Base-by-base conservation (phyloP, 2,329 filamentous ascomycete genomes). In the Ceratocystis colombiana region DNA sequence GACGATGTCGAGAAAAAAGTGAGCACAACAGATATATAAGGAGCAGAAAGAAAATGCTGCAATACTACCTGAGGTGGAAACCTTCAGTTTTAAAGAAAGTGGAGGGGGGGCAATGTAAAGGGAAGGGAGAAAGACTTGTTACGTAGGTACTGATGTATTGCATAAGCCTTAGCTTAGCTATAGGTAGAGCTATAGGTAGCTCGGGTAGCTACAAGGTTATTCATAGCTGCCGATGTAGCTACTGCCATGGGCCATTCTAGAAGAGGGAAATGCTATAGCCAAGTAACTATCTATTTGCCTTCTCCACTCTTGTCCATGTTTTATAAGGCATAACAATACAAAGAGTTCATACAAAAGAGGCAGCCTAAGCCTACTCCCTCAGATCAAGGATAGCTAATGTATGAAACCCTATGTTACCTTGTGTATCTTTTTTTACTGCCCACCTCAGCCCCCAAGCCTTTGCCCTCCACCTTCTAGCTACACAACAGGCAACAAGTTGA, bases 71-170 rank as follows among this genome's bases (percentile, higher is more conserved):
- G 57, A 65, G 64, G 64, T 53, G 64, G 64, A 59, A 45, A 65
- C 30, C 10, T 61, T 45, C 22, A 48, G 44, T 46, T 66, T 62
- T 66, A 62, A 62, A 44, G 33, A 62, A 41, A 25, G 61, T 41
- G 46, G 17, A 30, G 48, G 46, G 28, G 44, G 28, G 59, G 15
- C 28, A 33, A 57, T 62, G 50, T 46, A 45, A 61, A 62, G 25
- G 45, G 22, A 62, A 62, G 50, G 30, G 62, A 25, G 37, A 22
- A 50, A 63, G 33, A 28, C 62, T 28, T 48, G 44, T 28, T 17
- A 45, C 45, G 20, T 66, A 44, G 37, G 10, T 41, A 41, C 10
- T 41, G 37, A 41, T 53, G 48, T 53, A 28, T 15, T 28, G 20
- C 48, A 53, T 53, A 53, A 53, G 48, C 59, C 25, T 50, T 61